Evolutionary conservation across 257 asterid species (phyloP).

Genomic region (Solanum paucissectum): DNA sequence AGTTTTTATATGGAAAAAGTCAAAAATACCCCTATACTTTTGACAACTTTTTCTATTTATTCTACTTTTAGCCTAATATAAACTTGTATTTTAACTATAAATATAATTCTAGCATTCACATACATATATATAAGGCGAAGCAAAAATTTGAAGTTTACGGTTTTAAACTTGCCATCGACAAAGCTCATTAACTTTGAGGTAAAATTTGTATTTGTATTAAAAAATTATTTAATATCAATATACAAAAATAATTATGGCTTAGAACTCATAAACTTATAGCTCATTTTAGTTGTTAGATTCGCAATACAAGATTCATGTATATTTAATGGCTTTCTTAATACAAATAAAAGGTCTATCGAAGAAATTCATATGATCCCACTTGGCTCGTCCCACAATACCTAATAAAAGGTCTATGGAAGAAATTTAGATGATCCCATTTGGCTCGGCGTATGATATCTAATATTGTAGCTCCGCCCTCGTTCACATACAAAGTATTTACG

Average conservation of each 20-base stretch:
- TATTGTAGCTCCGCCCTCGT: not conserved
- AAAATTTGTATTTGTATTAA: not conserved
- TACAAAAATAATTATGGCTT: accelerated
- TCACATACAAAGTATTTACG: not conserved
- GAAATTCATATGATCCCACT: too few species aligned
- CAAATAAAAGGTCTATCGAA: not conserved
- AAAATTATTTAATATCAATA: not conserved
- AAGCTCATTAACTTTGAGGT: not conserved
- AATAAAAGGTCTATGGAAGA: not conserved
- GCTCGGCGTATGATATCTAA: not conserved
- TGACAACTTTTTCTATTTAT: not conserved
- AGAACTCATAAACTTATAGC: not conserved
- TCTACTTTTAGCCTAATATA: not conserved
- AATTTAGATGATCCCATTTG: not conserved
- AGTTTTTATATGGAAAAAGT: not conserved
- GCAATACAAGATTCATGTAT: not conserved
- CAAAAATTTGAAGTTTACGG: not conserved
- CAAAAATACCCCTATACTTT: not conserved
- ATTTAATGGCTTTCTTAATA: not conserved
- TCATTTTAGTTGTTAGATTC: not conserved
- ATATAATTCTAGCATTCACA: not conserved
- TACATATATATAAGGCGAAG: not conserved
- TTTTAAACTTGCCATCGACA: not conserved
- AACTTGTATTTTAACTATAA: not conserved
- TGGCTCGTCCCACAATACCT: not conserved